A percentile compares a stretch with the other conserved stretches of the same genome.
These are phyloP conservation scores for Psidium friedrichsthalianum DNA, from an alignment of 345 rosid genomes.

Conservation along the genomic window DNA sequence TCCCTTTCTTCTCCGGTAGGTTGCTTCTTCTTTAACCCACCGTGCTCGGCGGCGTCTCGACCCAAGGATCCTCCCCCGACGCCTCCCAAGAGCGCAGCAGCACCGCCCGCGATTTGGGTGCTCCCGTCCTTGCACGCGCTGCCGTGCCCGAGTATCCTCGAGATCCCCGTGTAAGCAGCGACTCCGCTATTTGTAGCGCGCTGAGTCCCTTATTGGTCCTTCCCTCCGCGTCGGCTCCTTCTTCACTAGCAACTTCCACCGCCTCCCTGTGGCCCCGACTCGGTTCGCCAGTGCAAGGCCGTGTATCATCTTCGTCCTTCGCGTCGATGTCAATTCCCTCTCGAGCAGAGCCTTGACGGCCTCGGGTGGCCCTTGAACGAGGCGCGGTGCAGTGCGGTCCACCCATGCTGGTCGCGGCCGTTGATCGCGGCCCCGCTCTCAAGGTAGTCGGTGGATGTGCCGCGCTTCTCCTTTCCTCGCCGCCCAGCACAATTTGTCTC, in stretches of 20 bases:
- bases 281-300: conserved; percentile 51
- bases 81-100: not conserved
- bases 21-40: not conserved
- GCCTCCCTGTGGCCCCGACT: conserved; percentile 45
- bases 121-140: conserved; percentile 26
- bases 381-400: conserved; percentile 60
- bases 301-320: conserved; percentile 55
- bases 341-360: conserved; percentile 27
- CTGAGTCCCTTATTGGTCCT: conserved; percentile 39
- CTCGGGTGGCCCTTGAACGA: conserved; percentile 42
- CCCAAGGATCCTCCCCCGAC: not conserved
- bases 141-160: conserved; percentile 34
- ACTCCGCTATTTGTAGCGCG: conserved; percentile 43
- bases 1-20: not conserved
- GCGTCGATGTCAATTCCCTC: conserved; percentile 41
- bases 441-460: conserved; percentile 16
- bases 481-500: conserved; percentile 35
- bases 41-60: not conserved
- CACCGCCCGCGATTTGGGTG: not conserved
- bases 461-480: conserved; percentile 46
- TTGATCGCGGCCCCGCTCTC: conserved; percentile 43
- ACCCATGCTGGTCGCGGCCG: conserved; percentile 48
- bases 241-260: conserved; percentile 43
- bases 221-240: conserved; percentile 41
- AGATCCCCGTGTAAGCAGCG: conserved; percentile 43